Evolutionary conservation across 2,329 filamentous ascomycete species (phyloP).

Genomic region (Malbranchea cinnamomea): DNA sequence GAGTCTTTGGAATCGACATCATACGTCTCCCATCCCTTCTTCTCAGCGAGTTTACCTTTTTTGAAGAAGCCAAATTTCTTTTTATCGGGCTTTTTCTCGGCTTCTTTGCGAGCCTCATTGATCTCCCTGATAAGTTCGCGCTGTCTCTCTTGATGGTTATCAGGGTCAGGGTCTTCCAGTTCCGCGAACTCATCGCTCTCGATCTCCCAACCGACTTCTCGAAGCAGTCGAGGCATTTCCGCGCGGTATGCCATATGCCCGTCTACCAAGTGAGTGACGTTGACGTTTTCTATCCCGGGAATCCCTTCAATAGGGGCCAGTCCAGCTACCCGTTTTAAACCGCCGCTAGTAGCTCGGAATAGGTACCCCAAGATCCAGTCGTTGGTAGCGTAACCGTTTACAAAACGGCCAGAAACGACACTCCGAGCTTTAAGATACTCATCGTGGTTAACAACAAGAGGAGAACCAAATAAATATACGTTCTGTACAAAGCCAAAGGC

Average conservation of each 20-base stretch:
- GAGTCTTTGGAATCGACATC: conserved; percentile 42
- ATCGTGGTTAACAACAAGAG: conserved; percentile 79
- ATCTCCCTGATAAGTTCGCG: conserved; percentile 92
- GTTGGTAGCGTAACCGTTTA: conserved; percentile 86
- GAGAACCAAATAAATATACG: conserved; percentile 86
- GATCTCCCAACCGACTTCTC: conserved; percentile 79
- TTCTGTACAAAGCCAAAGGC: conserved; percentile 84
- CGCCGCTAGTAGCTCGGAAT: conserved; percentile 85
- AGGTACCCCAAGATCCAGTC: conserved; percentile 97
- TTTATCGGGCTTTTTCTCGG: conserved; percentile 65
- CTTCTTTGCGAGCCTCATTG: conserved; percentile 75
- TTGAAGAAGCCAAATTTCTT: conserved; percentile 65
- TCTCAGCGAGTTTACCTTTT: conserved; percentile 56
- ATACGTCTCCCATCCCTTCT: conserved; percentile 90
- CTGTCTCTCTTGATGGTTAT: conserved; percentile 76
- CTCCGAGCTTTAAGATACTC: conserved; percentile 69
- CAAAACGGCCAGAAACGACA: conserved; percentile 82
- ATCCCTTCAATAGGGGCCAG: conserved; percentile 60
- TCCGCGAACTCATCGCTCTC: conserved; percentile 89
- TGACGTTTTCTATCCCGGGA: conserved; percentile 74
- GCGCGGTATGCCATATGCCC: conserved; percentile 95
- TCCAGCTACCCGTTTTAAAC: conserved; percentile 77
- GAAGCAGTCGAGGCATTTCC: conserved; percentile 76
- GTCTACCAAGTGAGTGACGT: conserved; percentile 70
- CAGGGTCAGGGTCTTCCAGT: conserved; percentile 93